Conservation (phyloP, 345 rosid species). For the Eucalyptus caleyi region DNA sequence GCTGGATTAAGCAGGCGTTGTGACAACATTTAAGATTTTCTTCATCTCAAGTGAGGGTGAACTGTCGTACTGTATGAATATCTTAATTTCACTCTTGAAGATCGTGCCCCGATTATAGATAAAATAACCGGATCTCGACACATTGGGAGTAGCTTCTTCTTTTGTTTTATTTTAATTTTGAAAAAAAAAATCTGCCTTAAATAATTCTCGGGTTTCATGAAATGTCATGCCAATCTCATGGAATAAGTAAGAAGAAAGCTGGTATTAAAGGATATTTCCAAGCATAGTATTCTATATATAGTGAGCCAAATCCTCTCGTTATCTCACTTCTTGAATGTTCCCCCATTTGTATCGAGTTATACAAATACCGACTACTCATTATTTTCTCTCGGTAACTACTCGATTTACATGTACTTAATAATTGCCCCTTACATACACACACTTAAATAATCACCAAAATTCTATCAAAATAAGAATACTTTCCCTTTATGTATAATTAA, state of each 20-base stretch:
- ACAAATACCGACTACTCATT: neutral
- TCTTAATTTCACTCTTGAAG: neutral
- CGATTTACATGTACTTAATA: neutral
- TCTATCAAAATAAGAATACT: neutral
- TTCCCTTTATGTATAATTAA: neutral
- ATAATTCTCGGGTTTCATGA: neutral
- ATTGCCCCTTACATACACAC: neutral
- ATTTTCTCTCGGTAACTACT: neutral
- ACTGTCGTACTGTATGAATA: neutral
- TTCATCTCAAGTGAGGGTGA: neutral
- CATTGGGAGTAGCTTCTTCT: neutral
- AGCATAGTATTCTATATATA: neutral
- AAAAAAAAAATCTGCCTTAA: neutral
- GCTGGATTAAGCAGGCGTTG: rapidly evolving
- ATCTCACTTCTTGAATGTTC: neutral
- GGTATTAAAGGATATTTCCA: neutral
- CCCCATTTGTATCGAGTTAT: too few species aligned
- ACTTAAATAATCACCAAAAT: neutral
- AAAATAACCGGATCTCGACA: neutral
- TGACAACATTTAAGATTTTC: neutral
- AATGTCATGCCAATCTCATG: neutral
- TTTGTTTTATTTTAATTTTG: neutral
- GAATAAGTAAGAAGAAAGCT: neutral
- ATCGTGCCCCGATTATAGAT: rapidly evolving
- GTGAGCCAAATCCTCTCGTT: neutral